phyloP scores from a whole-genome alignment of 2,329 filamentous ascomycete species.

The Didymellaceae sp. region DNA sequence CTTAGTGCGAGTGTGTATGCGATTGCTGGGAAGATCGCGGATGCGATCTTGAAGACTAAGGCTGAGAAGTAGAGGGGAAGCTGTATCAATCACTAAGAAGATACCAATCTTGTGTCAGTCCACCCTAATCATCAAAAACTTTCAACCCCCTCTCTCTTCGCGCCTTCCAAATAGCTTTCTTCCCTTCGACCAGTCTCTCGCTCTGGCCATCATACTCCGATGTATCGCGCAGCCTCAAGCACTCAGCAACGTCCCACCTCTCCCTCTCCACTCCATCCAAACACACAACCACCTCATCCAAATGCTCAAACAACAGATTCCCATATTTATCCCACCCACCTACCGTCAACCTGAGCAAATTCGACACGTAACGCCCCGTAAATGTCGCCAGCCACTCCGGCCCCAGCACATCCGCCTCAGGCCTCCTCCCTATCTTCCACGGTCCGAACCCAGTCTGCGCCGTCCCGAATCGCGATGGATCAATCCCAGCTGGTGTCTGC shows the following conservation, averaged over 20 bases:
- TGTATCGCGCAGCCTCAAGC: no score
- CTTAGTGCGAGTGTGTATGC: conserved; percentile 47
- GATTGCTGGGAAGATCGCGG: conserved; percentile 45
- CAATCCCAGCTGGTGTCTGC: conserved; percentile 14
- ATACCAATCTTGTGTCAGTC: background rate
- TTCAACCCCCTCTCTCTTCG: background rate
- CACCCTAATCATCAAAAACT: background rate
- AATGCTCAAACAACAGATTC: conserved; percentile 16
- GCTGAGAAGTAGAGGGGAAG: background rate
- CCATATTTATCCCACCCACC: conserved; percentile 10
- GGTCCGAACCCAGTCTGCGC: background rate
- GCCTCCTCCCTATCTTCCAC: background rate
- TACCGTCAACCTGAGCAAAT: background rate
- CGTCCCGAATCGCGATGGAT: background rate
- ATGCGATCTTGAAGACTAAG: conserved; percentile 25
- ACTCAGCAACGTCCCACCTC: conserved; percentile 14
- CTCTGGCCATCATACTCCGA: no score
- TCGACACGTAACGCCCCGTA: background rate
- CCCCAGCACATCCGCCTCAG: background rate
- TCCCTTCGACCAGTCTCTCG: background rate
- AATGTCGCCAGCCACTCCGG: background rate
- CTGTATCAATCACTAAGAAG: background rate
- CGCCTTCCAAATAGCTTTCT: background rate
- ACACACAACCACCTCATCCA: conserved; percentile 17
- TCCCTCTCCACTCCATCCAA: conserved; percentile 4